A percentile compares a stretch with the other conserved stretches of the same genome.
Conservation (phyloP, 352 stramenopile genomes). For the Globisporangium uncinulatum region DNA sequence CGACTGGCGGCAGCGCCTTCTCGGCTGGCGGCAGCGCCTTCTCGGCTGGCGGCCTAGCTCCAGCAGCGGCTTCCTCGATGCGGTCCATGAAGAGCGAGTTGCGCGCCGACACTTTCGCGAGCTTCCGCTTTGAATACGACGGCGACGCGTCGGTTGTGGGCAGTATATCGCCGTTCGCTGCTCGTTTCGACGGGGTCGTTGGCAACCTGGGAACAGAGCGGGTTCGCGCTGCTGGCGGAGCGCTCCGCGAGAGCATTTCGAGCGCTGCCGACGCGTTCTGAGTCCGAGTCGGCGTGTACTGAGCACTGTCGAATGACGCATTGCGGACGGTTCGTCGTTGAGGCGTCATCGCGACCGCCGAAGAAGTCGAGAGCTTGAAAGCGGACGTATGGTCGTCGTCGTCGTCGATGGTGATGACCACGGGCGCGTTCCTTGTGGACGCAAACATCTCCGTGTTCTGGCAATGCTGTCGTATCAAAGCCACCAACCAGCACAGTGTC, state of each 20-base stretch:
- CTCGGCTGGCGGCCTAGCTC: background rate
- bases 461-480: conserved; percentile 26
- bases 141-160: background rate
- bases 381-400: conserved; percentile 3
- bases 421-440: conserved; percentile 66
- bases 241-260: conserved; percentile 55
- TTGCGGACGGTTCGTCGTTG: conserved; percentile 18
- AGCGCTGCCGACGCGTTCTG: conserved; percentile 19
- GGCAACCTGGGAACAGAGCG: conserved; percentile 3
- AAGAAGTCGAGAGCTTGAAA: background rate
- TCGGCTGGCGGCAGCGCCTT: conserved; percentile 9
- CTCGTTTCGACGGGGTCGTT: conserved; percentile 24
- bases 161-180: conserved; percentile 12
- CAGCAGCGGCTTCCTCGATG: conserved; percentile 20
- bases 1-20: conserved; percentile 24
- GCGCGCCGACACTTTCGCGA: conserved; percentile 25
- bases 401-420: conserved; percentile 25
- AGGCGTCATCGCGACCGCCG: background rate
- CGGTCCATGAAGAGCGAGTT: conserved; percentile 30
- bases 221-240: conserved; percentile 21
- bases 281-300: conserved; percentile 5
- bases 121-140: conserved; percentile 36
- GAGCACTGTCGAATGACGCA: conserved; percentile 17
- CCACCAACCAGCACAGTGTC: background rate
- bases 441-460: conserved; percentile 65